These are phyloP conservation scores for Lasiosphaeria hispida DNA, from an alignment of 495 filamentous ascomycete species.

Conservation along the genomic window DNA sequence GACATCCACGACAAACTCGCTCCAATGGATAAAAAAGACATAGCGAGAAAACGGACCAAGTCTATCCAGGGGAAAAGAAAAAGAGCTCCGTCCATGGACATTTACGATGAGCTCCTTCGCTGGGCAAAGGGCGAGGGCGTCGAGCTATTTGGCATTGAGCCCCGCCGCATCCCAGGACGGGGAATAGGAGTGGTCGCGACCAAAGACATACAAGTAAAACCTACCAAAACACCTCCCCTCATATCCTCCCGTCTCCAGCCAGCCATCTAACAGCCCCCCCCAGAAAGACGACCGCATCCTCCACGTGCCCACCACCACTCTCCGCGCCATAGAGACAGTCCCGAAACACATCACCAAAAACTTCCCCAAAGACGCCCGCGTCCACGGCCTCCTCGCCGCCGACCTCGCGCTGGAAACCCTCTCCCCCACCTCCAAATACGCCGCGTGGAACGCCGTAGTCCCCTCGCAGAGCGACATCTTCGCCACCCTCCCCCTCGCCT, in stretches of 20 bases:
- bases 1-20: too few species aligned
- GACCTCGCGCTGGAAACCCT: constrained; percentile 56
- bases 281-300: constrained; percentile 57
- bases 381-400: constrained; percentile 71
- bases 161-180: constrained; percentile 57
- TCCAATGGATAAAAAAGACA: not conserved
- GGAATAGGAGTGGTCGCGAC: constrained; percentile 75
- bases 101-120: constrained; percentile 50
- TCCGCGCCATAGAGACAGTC: constrained; percentile 61
- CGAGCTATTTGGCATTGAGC: constrained; percentile 56
- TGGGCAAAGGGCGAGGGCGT: constrained; percentile 64
- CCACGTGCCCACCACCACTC: constrained; percentile 58
- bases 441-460: constrained; percentile 67
- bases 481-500: constrained; percentile 66
- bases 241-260: not conserved
- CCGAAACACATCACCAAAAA: constrained; percentile 49
- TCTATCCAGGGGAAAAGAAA: not conserved
- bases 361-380: constrained; percentile 50
- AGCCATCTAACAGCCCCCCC: not conserved
- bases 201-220: constrained; percentile 57
- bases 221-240: not conserved
- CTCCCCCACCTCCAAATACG: constrained; percentile 26
- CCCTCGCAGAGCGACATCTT: constrained; percentile 59
- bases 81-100: constrained; percentile 27
- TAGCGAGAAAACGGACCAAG: not conserved